phyloP scores from a whole-genome alignment of 2,329 filamentous ascomycete genomes.

The Celoporthe dispersa region DNA sequence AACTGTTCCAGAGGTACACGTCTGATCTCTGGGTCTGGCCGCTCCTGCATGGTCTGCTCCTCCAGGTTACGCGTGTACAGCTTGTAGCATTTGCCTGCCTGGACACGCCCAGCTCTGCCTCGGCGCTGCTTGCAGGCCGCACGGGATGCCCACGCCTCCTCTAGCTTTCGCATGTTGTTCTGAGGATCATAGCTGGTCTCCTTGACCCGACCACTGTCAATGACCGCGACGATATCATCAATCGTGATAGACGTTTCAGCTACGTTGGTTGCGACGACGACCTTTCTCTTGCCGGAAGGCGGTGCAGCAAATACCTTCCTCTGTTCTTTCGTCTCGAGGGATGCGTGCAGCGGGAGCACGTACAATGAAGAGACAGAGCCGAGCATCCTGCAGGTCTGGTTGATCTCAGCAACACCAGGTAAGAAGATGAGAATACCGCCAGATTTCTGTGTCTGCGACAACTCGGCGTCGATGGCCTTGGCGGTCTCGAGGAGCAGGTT shows the following conservation, averaged over 20 bases:
- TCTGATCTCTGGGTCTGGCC: conserved; percentile 91
- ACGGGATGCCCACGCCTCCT: conserved; percentile 92
- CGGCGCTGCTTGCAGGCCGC: conserved; percentile 94
- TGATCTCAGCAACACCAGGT: conserved; percentile 90
- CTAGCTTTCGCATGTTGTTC: conserved; percentile 91
- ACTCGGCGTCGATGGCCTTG: conserved; percentile 76
- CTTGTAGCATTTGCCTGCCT: conserved; percentile 92
- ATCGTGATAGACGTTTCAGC: conserved; percentile 99
- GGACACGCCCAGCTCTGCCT: conserved; percentile 90
- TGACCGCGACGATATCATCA: conserved; percentile 93
- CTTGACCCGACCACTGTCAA: conserved; percentile 94
- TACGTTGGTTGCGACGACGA: conserved; percentile 94
- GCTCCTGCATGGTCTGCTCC: conserved; percentile 76
- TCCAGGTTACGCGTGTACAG: conserved; percentile 89
- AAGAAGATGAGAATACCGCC: conserved; percentile 96
- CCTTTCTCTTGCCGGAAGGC: conserved; percentile 81
- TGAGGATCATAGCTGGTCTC: conserved; percentile 92
- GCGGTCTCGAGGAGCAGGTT: conserved; percentile 81
- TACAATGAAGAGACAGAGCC: conserved; percentile 67
- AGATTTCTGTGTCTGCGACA: conserved; percentile 66
- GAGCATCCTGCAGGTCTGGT: conserved; percentile 73
- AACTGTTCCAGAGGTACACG: conserved; percentile 93
- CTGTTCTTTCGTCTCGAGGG: conserved; percentile 86
- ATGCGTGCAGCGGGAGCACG: conserved; percentile 88
- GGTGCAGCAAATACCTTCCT: conserved; percentile 80